These are phyloP conservation scores for Antitrichia curtipendula DNA, from an alignment of 225 moss, liverwort and hornwort genomes.

Conservation along the genomic window DNA sequence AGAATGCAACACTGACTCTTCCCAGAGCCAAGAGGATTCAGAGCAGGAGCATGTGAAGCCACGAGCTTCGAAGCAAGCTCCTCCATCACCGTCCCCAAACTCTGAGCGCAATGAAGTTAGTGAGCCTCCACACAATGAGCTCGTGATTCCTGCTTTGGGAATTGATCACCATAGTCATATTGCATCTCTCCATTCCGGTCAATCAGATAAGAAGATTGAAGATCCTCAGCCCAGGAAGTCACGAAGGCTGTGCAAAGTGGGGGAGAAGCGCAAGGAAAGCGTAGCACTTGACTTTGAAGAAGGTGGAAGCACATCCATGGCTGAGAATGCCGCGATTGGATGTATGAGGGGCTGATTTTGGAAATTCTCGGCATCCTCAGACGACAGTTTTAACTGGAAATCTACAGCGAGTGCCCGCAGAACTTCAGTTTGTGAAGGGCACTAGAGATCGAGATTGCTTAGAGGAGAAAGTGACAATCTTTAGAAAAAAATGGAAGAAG, in stretches of 20 bases:
- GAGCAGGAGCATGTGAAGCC: background rate
- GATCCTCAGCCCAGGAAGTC: background rate
- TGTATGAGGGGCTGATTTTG: background rate
- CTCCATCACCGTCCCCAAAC: background rate
- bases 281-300: background rate
- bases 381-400: background rate
- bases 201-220: background rate
- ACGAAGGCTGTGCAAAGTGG: background rate
- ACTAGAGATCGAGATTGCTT: background rate
- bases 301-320: background rate
- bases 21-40: background rate
- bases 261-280: background rate
- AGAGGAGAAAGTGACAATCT: background rate
- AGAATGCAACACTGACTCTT: background rate
- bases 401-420: background rate
- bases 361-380: background rate
- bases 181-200: background rate
- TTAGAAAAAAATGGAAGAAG: background rate
- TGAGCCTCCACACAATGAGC: background rate
- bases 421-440: no score
- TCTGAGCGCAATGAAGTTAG: background rate
- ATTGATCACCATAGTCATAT: background rate
- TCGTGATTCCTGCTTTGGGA: background rate
- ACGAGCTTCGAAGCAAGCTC: background rate
- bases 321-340: background rate